Conservation (phyloP, 2,329 filamentous ascomycete species). For the Cephalotrichum gorgonifer region DNA sequence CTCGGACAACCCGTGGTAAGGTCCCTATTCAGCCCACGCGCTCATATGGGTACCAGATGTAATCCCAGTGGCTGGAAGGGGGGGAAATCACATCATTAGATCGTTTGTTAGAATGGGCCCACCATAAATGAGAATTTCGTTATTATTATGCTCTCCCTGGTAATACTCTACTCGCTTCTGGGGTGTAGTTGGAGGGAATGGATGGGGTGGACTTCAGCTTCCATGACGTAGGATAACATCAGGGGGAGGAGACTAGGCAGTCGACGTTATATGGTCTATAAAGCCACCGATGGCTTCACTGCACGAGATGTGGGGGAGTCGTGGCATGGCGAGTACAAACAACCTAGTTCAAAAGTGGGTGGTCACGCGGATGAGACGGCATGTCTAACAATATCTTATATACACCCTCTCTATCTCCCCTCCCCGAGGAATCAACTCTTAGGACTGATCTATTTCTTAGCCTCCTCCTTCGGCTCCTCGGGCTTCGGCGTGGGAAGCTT, state of each 20-base stretch:
- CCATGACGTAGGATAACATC: too few relatives aligned
- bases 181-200: too few relatives aligned
- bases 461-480: slow-evolving; percentile 80
- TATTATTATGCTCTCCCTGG: not conserved
- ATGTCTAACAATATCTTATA: slow-evolving; percentile 4
- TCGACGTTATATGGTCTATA: too few relatives aligned
- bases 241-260: too few relatives aligned
- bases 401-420: not conserved
- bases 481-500: slow-evolving; percentile 94
- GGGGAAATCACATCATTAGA: not conserved
- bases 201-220: too few relatives aligned
- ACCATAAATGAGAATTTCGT: not conserved
- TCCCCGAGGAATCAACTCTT: not conserved
- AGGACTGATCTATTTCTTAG: slow-evolving; percentile 64
- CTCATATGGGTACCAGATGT: not conserved
- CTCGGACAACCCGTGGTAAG: not conserved
- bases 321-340: too few relatives aligned
- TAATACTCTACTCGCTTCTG: too few relatives aligned
- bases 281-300: too few relatives aligned
- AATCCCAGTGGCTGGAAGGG: not conserved
- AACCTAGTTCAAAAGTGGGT: not conserved
- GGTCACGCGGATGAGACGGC: not conserved
- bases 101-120: slow-evolving; percentile 4
- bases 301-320: too few relatives aligned
- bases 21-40: not conserved